These are phyloP conservation scores for Schizosaccharomyces pombe DNA, from an alignment of 805 yeast genomes.

Conservation along the genomic window DNA sequence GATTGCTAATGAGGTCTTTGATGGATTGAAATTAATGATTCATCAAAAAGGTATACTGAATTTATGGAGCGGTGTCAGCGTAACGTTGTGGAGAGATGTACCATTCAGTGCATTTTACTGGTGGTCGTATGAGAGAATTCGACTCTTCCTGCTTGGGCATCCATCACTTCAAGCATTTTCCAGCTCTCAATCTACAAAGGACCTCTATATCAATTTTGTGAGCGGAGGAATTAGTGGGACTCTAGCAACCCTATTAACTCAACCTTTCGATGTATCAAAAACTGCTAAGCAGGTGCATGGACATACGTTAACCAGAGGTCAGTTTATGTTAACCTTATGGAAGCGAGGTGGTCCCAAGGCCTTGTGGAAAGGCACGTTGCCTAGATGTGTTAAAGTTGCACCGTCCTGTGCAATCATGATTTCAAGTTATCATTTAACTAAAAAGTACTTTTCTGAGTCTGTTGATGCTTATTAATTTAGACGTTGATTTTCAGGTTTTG, in stretches of 20 bases:
- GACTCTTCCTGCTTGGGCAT: neutral
- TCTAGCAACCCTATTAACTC: constrained; percentile 65
- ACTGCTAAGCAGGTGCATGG: constrained; percentile 53
- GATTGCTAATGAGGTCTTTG: constrained; percentile 21
- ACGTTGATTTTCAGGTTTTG: neutral
- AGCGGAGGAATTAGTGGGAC: constrained; percentile 72
- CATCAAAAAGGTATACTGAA: constrained; percentile 33
- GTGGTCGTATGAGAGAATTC: constrained; percentile 18
- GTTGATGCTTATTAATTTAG: neutral
- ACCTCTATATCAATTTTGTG: constrained; percentile 21
- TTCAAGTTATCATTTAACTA: constrained; percentile 48
- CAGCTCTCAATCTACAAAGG: neutral
- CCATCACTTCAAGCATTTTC: neutral
- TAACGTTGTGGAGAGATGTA: constrained; percentile 90
- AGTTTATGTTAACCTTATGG: constrained; percentile 30
- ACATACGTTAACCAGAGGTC: constrained; percentile 7
- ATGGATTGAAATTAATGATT: constrained; percentile 31
- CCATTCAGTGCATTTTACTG: constrained; percentile 92
- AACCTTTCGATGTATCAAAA: constrained; percentile 94
- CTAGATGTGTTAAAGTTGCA: constrained; percentile 74
- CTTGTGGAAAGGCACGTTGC: constrained; percentile 65
- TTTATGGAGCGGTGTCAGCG: constrained; percentile 60
- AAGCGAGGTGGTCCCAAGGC: constrained; percentile 59
- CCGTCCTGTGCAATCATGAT: constrained; percentile 98
- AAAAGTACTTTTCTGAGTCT: neutral